phyloP scores from a whole-genome alignment of 306 rosid species.

The Malus sylvestris region DNA sequence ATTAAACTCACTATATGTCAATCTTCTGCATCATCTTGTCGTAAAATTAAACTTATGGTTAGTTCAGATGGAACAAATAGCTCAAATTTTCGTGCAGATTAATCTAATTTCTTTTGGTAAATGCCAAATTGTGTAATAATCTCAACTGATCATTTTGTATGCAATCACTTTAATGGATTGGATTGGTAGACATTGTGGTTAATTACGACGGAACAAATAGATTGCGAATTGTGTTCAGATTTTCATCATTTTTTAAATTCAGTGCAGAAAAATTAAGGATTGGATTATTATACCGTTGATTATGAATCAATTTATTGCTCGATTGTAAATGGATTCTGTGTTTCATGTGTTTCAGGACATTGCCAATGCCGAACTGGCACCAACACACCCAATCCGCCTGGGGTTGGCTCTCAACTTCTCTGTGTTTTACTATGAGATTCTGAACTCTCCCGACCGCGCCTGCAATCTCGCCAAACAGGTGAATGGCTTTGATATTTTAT shows the following conservation, averaged over 20 bases:
- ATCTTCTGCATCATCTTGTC: not conserved
- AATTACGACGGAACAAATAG: not conserved
- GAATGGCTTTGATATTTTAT: not conserved
- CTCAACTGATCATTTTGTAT: not conserved
- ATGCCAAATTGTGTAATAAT: not conserved
- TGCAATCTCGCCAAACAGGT: conserved; percentile 99
- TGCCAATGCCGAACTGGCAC: conserved; percentile 81
- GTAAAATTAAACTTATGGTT: not conserved
- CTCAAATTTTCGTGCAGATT: not conserved
- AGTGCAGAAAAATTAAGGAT: conserved; percentile 3
- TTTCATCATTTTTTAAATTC: not conserved
- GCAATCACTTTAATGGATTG: not conserved
- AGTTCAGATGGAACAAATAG: not conserved
- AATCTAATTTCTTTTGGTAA: not conserved
- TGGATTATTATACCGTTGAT: not conserved
- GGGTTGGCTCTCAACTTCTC: conserved; percentile 97
- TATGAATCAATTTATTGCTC: not conserved
- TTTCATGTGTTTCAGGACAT: conserved; percentile 53
- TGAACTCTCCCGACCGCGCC: conserved; percentile 97
- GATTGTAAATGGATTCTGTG: not conserved
- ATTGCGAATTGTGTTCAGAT: not conserved
- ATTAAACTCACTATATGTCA: not conserved
- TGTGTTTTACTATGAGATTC: conserved; percentile 91
- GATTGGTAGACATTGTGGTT: not conserved
- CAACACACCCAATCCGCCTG: conserved; percentile 95